Base-by-base conservation (phyloP, 73 alveolate species). In the Paramecium bursaria region DNA sequence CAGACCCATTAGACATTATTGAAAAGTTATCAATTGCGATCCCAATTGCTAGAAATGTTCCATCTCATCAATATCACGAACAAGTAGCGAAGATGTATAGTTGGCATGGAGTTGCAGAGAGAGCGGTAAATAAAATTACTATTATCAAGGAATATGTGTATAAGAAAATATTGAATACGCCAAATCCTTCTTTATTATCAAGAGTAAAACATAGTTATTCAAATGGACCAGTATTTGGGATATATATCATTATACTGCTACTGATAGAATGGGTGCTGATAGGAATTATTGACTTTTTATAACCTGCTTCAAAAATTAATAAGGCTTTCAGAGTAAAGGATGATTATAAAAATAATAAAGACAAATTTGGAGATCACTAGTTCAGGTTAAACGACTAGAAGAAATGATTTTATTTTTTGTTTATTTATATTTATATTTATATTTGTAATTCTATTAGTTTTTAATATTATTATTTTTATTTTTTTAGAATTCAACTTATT, bases 61-160 rank as follows among this genome's bases (percentile, higher is more conserved):
- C 75, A 11, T 50, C 90, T 0, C 75, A 67, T 14, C 47, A 87
- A 86, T 91, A 85, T 82, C 97, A 95, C 74, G 92, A 87, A 5
- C 91, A 85, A 53, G 92, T 97, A 2, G 74, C 87, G 74, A 76
- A 88, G 42, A 91, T 95, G 90, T 98, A 98, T 91, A 94, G 92
- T 76, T 98, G 99, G 98, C 91, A 93, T 74, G 91, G 90, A 49
- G 99, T 97, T 1, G 99, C 99, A 0, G 91, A 95, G 67, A 95
- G 98, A 85, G 91, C 97, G 15, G 74, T 53, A 53, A 53, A 4
- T 15, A 15, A 4, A 4, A 15, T 4, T 22, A 4, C 15, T 9
- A 48, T 15, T 48, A 15, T 21, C 30, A 1, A 53, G 74, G 98
- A 95, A 86, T 77, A 74, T 19, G 99, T 98, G 13, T 98, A 98